Evolutionary conservation across 2,329 filamentous ascomycete genomes (phyloP).

Genomic region (Penicillium griseofulvum): DNA sequence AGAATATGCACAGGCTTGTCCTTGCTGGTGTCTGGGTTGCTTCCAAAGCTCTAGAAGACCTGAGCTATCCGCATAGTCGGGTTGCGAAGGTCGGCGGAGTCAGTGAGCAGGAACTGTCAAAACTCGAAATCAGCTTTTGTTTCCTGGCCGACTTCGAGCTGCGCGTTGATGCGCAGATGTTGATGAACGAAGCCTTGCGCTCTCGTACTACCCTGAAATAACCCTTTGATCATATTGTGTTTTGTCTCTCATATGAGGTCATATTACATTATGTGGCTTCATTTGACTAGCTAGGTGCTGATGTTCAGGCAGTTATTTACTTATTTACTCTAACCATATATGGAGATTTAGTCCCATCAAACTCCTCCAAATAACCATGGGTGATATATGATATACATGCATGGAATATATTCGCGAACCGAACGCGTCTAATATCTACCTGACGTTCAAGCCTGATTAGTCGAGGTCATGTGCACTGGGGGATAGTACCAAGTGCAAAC

Average conservation of each 20-base stretch:
- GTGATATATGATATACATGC: neutral
- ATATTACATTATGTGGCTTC: neutral
- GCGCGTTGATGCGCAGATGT: slow-evolving; percentile 58
- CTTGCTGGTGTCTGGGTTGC: slow-evolving; percentile 82
- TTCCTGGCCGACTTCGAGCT: slow-evolving; percentile 84
- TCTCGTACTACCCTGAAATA: neutral
- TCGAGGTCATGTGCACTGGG: slow-evolving; percentile 40
- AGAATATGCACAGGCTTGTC: slow-evolving; percentile 82
- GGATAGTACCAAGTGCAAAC: slow-evolving; percentile 63
- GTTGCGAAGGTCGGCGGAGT: slow-evolving; percentile 88
- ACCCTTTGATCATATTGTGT: neutral
- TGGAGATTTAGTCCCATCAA: neutral
- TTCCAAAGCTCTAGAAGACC: slow-evolving; percentile 92
- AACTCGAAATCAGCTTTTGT: slow-evolving; percentile 85
- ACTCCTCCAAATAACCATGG: neutral
- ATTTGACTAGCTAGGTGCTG: slow-evolving; percentile 2
- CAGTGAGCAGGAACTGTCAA: slow-evolving; percentile 73
- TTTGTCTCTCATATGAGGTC: neutral
- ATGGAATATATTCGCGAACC: neutral
- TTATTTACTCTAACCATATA: neutral
- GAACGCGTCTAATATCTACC: neutral
- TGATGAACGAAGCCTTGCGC: slow-evolving; percentile 48
- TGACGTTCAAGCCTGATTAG: slow-evolving; percentile 15
- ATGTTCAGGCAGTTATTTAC: neutral
- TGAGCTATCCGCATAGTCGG: slow-evolving; percentile 79